These are phyloP conservation scores for Ophiocytium majus DNA, from an alignment of 352 stramenopile genomes.

Conservation along the genomic window DNA sequence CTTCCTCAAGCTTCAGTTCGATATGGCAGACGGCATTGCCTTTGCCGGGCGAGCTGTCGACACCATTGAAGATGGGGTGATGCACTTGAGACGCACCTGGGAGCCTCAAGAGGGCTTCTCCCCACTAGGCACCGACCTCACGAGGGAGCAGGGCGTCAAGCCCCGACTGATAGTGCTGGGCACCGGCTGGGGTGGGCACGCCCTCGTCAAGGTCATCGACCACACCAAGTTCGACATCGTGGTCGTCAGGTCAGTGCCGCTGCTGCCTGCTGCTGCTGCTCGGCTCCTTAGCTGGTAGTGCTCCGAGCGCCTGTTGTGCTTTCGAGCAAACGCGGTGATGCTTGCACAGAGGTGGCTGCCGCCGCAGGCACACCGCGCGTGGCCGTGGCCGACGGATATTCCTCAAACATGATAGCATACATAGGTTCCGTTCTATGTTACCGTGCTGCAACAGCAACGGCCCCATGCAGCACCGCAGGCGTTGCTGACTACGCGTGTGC, in stretches of 20 bases:
- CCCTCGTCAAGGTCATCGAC: constrained; percentile 41
- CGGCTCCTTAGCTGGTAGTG: too few relatives aligned
- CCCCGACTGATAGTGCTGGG: constrained; percentile 45
- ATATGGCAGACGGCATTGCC: constrained; percentile 36
- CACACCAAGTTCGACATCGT: background rate
- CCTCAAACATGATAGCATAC: too few relatives aligned
- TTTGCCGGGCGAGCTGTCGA: constrained; percentile 46
- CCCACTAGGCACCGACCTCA: constrained; percentile 30
- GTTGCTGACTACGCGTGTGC: too few relatives aligned
- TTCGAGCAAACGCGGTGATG: too few relatives aligned
- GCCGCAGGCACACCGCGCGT: too few relatives aligned
- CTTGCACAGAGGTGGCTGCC: too few relatives aligned
- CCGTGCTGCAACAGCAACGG: too few relatives aligned
- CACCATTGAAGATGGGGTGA: constrained; percentile 45
- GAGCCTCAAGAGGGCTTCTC: constrained; percentile 4
- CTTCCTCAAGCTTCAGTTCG: constrained; percentile 10
- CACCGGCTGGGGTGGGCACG: constrained; percentile 54
- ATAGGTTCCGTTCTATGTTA: too few relatives aligned
- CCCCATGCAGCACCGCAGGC: too few relatives aligned
- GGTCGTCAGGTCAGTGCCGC: background rate
- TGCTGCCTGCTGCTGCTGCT: too few relatives aligned
- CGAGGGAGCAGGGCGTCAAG: constrained; percentile 28
- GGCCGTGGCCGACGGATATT: too few relatives aligned
- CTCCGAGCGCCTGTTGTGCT: too few relatives aligned
- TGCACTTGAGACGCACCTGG: constrained; percentile 41